Conservation (phyloP, 352 stramenopile species). For the Elongisporangium anandrum region DNA sequence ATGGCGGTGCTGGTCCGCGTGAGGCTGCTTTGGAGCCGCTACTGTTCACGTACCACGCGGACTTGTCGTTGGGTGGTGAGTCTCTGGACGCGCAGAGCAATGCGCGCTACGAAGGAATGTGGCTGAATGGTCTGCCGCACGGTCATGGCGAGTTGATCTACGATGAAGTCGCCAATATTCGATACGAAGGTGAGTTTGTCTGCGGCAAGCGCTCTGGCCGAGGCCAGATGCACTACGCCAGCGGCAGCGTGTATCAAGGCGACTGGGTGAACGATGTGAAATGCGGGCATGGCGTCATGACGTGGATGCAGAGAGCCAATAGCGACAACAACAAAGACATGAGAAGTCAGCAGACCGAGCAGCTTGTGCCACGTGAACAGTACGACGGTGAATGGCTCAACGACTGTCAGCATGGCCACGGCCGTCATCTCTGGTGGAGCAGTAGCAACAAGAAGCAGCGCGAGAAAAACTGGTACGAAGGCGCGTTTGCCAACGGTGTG, state of each 20-base stretch:
- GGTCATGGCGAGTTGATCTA: conserved; percentile 74
- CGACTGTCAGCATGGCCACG: conserved; percentile 74
- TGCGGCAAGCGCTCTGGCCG: conserved; percentile 44
- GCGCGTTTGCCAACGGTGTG: conserved; percentile 59
- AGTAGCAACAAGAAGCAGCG: conserved; percentile 12
- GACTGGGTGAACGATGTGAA: conserved; percentile 71
- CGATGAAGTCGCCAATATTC: conserved; percentile 41
- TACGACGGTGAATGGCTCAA: conserved; percentile 77
- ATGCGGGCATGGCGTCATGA: conserved; percentile 72
- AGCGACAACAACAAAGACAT: neutral
- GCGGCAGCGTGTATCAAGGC: conserved; percentile 62
- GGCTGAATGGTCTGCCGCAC: conserved; percentile 62
- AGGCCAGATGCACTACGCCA: conserved; percentile 65
- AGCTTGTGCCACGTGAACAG: conserved; percentile 26
- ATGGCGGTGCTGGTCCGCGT: neutral
- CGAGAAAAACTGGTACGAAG: conserved; percentile 84
- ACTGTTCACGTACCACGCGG: conserved; percentile 22
- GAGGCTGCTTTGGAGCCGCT: conserved; percentile 9
- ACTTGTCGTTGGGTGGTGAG: neutral
- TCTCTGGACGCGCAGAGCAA: conserved; percentile 35
- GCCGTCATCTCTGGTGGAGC: conserved; percentile 73
- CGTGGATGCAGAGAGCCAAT: conserved; percentile 34
- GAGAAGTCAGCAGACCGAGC: neutral
- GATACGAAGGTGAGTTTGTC: conserved; percentile 57
- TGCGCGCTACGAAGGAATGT: conserved; percentile 76